Evolutionary conservation across 169 alveolate species (phyloP).

Genomic region (Eimeria praecox): DNA sequence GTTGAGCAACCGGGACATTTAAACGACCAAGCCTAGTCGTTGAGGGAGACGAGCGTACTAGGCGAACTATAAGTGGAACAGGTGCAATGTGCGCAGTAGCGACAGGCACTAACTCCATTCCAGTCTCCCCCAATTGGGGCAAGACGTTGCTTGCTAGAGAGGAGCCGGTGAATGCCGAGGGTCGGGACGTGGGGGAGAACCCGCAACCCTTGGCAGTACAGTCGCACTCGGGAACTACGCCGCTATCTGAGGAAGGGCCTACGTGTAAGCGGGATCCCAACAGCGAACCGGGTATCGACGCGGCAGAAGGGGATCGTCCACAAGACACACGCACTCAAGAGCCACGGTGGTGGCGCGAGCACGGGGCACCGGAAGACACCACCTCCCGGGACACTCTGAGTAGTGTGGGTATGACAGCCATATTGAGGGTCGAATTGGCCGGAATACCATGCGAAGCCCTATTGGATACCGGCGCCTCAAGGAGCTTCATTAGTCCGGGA

Average conservation of each 20-base stretch:
- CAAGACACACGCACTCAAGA: neutral
- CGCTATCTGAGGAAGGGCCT: neutral
- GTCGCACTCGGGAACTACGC: neutral
- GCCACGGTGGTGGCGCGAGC: constrained; percentile 26
- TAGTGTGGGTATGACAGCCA: neutral
- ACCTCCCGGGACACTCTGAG: neutral
- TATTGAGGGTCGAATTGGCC: constrained; percentile 4
- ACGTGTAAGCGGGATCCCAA: neutral
- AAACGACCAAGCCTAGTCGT: neutral
- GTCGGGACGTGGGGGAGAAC: neutral
- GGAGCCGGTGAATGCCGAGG: neutral
- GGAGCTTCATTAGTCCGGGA: neutral
- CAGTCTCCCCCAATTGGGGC: neutral
- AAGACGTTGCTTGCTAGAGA: neutral
- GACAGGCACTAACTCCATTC: neutral
- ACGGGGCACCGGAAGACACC: neutral
- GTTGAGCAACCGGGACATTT: neutral
- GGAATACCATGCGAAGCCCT: neutral
- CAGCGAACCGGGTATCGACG: neutral
- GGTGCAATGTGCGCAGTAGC: neutral
- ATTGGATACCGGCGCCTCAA: neutral
- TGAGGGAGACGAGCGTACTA: neutral
- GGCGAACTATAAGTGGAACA: neutral
- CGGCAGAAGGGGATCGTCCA: neutral
- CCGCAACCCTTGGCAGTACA: constrained; percentile 11